Base-by-base conservation (phyloP, 1,139 yeast genomes). In the Arxiozyma heterogenica region DNA sequence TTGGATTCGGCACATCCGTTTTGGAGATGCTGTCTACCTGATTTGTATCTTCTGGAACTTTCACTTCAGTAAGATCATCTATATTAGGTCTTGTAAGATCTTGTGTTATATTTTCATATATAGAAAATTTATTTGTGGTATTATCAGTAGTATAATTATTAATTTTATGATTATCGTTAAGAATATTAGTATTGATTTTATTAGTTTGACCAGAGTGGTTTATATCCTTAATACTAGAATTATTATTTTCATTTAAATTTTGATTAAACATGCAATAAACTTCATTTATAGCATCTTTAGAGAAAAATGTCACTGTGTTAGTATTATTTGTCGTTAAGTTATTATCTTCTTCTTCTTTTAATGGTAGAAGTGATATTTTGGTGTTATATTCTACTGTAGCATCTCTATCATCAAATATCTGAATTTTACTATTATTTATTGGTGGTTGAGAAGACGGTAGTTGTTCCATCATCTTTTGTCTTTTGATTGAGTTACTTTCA, bases 211-310 rank as follows among this genome's bases (percentile, higher is more conserved):
- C n/a, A 34, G 39, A 4, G 39, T 34, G 4, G 23, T 66, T 67
- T n/a, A 66, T 69, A 27, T 65, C 70, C 30, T 59, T 63, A n/a
- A 65, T 67, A 20, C 55, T 59, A 17, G 49, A 21, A 7, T 51
- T 47, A 47, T 57, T 57, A n/a, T 59, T 55, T 50, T 60, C 63
- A n/a, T 58, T 47, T 47, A 59, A 62, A 52, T 64, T 59, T 59
- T 80, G 83, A 63, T 85, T 88, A 65, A 88, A 87, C 86, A 90
- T 86, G 23, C 79, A 78, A 57, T 80, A 75, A 0, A 90, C 84
- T 61, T 89, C 96, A 53, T 82, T 81, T 54, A 83, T 79, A 0
- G 96, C 95, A 62, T 83, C 81, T 56, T 81, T 82, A 0, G 96
- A 84, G 65, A 78, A 84, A 66, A 84, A 71, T 0, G 96, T 89